Evolutionary conservation across 2,329 filamentous ascomycete genomes (phyloP).

Genomic region (Colletotrichum viniferum): DNA sequence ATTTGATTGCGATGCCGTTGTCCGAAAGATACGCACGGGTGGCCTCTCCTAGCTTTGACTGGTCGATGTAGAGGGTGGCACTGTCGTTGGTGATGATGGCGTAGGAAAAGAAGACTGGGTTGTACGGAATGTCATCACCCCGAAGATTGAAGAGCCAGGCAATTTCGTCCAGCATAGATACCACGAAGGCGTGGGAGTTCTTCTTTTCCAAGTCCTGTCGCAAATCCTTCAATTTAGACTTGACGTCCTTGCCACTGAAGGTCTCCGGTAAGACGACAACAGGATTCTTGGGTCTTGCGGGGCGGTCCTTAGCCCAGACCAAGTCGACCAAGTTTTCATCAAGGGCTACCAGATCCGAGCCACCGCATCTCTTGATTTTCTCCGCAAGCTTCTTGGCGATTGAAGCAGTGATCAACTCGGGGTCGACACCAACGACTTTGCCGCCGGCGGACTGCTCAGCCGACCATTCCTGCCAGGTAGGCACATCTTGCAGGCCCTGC

Average conservation of each 20-base stretch:
- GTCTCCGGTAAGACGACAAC: constrained; percentile 74
- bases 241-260: constrained; percentile 82
- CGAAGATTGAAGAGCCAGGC: constrained; percentile 99
- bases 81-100: constrained; percentile 80
- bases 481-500: constrained; percentile 90
- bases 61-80: constrained; percentile 84
- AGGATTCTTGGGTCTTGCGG: constrained; percentile 75
- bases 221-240: constrained; percentile 82
- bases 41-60: constrained; percentile 73
- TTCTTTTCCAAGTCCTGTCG: constrained; percentile 93
- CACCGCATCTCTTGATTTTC: constrained; percentile 86
- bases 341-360: constrained; percentile 75
- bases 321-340: constrained; percentile 86
- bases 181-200: constrained; percentile 83
- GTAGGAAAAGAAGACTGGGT: constrained; percentile 98
- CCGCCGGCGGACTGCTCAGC: constrained; percentile 85
- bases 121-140: constrained; percentile 94
- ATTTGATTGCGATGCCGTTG: constrained; percentile 74
- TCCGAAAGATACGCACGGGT: constrained; percentile 72
- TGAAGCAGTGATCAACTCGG: constrained; percentile 77
- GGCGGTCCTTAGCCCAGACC: constrained; percentile 81
- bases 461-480: constrained; percentile 97
- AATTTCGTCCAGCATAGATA: constrained; percentile 95
- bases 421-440: constrained; percentile 89
- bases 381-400: constrained; percentile 74